A percentile compares a stretch with the other conserved stretches of the same genome.
Evolutionary conservation across 805 yeast genomes (phyloP).

Genomic region (Yarrowia hollandica): DNA sequence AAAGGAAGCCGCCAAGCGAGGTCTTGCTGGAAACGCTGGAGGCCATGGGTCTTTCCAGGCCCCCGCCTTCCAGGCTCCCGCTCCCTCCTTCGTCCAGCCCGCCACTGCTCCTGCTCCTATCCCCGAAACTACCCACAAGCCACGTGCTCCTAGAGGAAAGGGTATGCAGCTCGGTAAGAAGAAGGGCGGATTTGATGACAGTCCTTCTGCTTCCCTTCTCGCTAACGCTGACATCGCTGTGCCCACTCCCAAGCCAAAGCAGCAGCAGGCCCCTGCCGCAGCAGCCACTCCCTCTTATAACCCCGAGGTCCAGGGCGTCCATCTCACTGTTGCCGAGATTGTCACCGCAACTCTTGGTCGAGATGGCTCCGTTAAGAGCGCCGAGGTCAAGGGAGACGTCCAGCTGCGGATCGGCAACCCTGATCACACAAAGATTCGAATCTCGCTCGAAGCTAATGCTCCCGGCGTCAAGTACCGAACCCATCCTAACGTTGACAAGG

Average conservation of each 20-base stretch:
- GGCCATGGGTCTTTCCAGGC: slow-evolving; percentile 33
- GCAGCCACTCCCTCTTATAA: background rate
- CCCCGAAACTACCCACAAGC: slow-evolving; percentile 32
- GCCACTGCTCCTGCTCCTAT: slow-evolving; percentile 27
- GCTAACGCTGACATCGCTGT: slow-evolving; percentile 34
- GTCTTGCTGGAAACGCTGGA: slow-evolving; percentile 34
- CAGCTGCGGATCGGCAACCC: slow-evolving; percentile 82
- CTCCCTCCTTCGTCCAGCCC: slow-evolving; percentile 25
- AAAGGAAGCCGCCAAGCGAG: slow-evolving; percentile 48
- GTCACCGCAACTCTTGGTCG: slow-evolving; percentile 75
- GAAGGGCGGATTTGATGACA: slow-evolving; percentile 38
- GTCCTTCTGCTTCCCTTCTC: slow-evolving; percentile 41
- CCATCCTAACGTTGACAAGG: slow-evolving; percentile 92
- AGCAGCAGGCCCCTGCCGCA: slow-evolving; percentile 22
- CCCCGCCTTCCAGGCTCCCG: slow-evolving; percentile 30
- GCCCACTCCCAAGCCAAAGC: slow-evolving; percentile 33
- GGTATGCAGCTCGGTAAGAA: slow-evolving; percentile 78
- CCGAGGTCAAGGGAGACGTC: slow-evolving; percentile 87
- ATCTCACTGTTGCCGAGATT: slow-evolving; percentile 74
- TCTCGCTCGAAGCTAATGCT: slow-evolving; percentile 55
- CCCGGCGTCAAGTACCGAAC: slow-evolving; percentile 76
- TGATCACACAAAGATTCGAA: slow-evolving; percentile 64
- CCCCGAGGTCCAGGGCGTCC: slow-evolving; percentile 66
- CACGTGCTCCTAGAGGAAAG: slow-evolving; percentile 54
- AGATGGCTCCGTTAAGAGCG: slow-evolving; percentile 61